Conservation (phyloP, 164 flowering plant species). For the Cinnamomum chago region DNA sequence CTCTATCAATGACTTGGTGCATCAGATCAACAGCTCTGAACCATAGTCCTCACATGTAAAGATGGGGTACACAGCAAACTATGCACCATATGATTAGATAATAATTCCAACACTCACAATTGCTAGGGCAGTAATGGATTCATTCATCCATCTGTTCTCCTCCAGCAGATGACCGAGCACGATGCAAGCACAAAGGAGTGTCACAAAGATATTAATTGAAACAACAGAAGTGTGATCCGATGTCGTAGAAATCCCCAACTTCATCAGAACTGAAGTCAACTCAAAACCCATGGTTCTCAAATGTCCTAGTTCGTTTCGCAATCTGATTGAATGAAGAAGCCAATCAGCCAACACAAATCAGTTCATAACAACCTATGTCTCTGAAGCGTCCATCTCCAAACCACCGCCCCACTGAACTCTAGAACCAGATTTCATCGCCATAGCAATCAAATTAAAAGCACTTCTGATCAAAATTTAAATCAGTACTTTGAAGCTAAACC, state of each 20-base stretch:
- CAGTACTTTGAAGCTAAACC: no score
- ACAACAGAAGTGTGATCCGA: conserved; percentile 71
- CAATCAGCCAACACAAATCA: not conserved
- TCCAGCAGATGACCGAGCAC: conserved; percentile 77
- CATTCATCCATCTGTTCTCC: conserved; percentile 86
- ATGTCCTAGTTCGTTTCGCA: not conserved
- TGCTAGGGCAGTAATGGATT: conserved; percentile 74
- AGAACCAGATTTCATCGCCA: not conserved
- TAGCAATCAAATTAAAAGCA: no score
- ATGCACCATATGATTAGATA: no score
- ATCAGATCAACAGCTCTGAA: no score
- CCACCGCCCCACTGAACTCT: not conserved
- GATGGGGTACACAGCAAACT: no score
- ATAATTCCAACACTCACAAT: conserved; percentile 43
- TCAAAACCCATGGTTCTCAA: not conserved
- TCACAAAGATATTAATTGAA: conserved; percentile 69
- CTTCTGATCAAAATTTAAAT: no score
- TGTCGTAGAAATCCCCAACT: conserved; percentile 18
- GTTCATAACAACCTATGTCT: not conserved
- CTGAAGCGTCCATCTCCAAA: not conserved
- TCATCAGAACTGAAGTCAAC: conserved; percentile 15
- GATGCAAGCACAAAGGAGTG: conserved; percentile 79
- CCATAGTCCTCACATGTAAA: no score
- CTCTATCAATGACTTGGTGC: no score
- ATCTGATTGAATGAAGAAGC: not conserved